Evolutionary conservation across 2,329 filamentous ascomycete species (phyloP).

Genomic region (Lasiodiplodia sp.): DNA sequence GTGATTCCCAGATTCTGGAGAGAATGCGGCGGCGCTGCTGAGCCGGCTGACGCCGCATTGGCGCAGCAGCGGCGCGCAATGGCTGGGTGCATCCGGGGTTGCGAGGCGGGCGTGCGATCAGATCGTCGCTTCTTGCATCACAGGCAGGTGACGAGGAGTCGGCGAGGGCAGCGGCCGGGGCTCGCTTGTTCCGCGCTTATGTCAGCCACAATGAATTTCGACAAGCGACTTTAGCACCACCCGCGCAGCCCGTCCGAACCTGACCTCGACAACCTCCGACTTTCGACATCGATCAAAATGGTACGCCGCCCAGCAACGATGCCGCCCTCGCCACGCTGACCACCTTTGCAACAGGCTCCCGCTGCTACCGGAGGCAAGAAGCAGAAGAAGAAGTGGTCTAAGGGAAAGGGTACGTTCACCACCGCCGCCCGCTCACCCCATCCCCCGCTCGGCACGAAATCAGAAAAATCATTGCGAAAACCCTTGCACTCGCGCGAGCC

Average conservation of each 20-base stretch:
- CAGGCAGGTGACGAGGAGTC: conserved; percentile 12
- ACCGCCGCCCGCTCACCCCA: conserved; percentile 32
- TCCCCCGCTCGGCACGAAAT: conserved; percentile 3
- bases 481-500: not conserved
- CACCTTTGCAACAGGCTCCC: conserved; percentile 50
- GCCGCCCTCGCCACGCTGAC: conserved; percentile 11
- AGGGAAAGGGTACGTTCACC: conserved; percentile 63
- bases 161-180: not conserved
- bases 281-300: conserved; percentile 52
- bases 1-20: not conserved
- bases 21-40: not conserved
- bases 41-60: conserved; percentile 4
- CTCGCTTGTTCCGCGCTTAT: conserved; percentile 22
- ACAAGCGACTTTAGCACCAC: conserved; percentile 26
- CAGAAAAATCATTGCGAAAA: conserved; percentile 12
- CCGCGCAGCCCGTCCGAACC: conserved; percentile 11
- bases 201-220: conserved; percentile 30
- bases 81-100: not conserved
- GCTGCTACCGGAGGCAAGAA: conserved; percentile 75
- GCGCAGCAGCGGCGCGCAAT: not conserved
- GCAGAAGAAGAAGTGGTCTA: conserved; percentile 83
- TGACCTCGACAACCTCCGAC: conserved; percentile 31
- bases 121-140: conserved; percentile 10
- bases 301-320: conserved; percentile 38
- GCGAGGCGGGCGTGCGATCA: not conserved